phyloP scores from a whole-genome alignment of 1,284 basidiomycete genomes.

The Tilletia horrida region DNA sequence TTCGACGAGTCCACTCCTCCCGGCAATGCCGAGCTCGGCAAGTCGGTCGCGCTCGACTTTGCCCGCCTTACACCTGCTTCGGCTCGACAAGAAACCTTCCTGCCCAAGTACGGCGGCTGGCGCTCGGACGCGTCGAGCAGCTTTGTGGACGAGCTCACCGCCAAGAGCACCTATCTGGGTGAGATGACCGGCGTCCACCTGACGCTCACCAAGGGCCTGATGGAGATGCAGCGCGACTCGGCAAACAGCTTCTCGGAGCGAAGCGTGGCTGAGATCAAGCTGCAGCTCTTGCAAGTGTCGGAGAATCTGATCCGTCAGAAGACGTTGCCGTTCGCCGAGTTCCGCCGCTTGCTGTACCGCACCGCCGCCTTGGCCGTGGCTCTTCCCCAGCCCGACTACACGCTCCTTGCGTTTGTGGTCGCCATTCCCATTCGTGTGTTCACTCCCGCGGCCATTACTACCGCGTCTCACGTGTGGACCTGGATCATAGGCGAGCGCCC shows the following conservation, averaged over 20 bases:
- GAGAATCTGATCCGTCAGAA: constrained; percentile 56
- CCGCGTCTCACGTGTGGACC: constrained; percentile 91
- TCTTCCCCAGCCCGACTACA: constrained; percentile 65
- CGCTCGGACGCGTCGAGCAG: constrained; percentile 49
- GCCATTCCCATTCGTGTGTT: constrained; percentile 83
- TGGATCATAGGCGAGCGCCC: constrained; percentile 90
- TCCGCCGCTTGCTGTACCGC: constrained; percentile 80
- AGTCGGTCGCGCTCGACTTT: constrained; percentile 49
- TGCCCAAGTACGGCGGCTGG: constrained; percentile 54
- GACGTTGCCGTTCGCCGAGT: constrained; percentile 60
- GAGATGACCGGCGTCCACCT: constrained; percentile 78
- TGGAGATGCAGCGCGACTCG: constrained; percentile 65
- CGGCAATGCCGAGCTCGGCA: constrained; percentile 45
- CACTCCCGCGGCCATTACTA: constrained; percentile 77
- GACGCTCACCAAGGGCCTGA: constrained; percentile 59
- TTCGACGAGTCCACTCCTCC: constrained; percentile 36
- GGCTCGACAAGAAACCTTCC: constrained; percentile 34
- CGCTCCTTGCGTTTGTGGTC: constrained; percentile 82
- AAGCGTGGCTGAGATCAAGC: constrained; percentile 68
- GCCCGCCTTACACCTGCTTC: constrained; percentile 42
- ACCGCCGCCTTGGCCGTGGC: constrained; percentile 63
- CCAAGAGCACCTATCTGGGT: constrained; percentile 59
- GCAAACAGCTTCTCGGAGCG: constrained; percentile 60
- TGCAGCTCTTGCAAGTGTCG: constrained; percentile 68
- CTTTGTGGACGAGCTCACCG: constrained; percentile 44